Conservation (phyloP, 768 basidiomycete species). For the Suillus variegatus region DNA sequence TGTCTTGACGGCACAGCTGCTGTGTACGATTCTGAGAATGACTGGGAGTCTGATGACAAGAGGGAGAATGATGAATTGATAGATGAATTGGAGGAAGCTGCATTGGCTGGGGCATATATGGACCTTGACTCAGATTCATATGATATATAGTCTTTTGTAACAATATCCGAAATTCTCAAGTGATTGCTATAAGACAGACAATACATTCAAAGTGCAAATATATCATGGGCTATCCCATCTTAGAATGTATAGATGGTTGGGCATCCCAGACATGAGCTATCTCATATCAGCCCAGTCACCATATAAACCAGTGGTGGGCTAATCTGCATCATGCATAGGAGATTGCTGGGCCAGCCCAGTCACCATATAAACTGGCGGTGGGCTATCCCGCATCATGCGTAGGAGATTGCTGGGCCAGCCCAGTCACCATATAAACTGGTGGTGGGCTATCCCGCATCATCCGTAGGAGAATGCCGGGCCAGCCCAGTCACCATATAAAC, state of each 20-base stretch:
- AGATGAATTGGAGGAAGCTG: background rate
- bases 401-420: too few relatives aligned
- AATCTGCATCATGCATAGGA: too few relatives aligned
- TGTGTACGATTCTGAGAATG: background rate
- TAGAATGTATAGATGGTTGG: background rate
- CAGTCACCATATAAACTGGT: too few relatives aligned
- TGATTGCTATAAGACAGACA: background rate
- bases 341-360: too few relatives aligned
- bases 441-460: too few relatives aligned
- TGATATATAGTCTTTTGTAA: background rate
- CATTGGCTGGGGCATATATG: background rate
- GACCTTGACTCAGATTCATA: background rate
- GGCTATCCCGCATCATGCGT: too few relatives aligned
- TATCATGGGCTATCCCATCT: background rate
- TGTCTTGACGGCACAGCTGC: background rate
- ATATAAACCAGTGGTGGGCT: too few relatives aligned
- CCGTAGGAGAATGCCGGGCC: too few relatives aligned
- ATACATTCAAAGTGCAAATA: background rate
- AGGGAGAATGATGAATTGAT: background rate
- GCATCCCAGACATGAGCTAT: background rate
- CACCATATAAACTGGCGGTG: too few relatives aligned
- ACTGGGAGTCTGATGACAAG: background rate
- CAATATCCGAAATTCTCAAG: background rate
- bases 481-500: too few relatives aligned
- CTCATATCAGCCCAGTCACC: background rate